phyloP scores from a whole-genome alignment of 345 rosid genomes.

The Arabidopsis arenosa region DNA sequence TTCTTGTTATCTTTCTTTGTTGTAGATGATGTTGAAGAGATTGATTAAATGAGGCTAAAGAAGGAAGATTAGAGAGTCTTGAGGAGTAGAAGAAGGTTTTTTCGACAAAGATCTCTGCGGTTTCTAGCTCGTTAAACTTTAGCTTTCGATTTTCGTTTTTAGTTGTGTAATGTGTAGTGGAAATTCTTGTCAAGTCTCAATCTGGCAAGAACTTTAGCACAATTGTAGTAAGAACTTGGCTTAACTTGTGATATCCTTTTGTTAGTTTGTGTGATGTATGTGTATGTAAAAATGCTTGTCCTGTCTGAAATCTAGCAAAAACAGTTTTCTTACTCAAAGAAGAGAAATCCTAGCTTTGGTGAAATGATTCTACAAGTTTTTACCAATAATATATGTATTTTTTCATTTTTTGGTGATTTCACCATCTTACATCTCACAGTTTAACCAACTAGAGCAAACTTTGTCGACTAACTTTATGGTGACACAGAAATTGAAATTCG shows the following conservation, averaged over 20 bases:
- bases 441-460: neutral
- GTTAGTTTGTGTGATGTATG: neutral
- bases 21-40: conserved; percentile 35
- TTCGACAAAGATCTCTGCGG: neutral
- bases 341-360: too few species aligned
- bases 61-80: neutral
- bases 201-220: conserved; percentile 7
- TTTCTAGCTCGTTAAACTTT: conserved; percentile 1
- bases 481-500: neutral
- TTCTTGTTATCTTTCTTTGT: conserved; percentile 8
- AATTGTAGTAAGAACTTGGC: neutral
- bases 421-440: neutral
- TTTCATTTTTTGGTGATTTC: neutral
- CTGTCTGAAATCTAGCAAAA: neutral
- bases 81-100: neutral
- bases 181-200: neutral
- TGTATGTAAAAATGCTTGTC: neutral
- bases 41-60: conserved; percentile 6
- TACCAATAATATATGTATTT: neutral
- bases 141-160: too few species aligned
- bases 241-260: neutral
- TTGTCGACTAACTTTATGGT: neutral
- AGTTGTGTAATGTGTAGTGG: neutral
- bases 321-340: too few species aligned
- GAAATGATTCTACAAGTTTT: too few species aligned